Evolutionary conservation across 305 asterid genomes (phyloP).

Genomic region (Nicotiana rustica): DNA sequence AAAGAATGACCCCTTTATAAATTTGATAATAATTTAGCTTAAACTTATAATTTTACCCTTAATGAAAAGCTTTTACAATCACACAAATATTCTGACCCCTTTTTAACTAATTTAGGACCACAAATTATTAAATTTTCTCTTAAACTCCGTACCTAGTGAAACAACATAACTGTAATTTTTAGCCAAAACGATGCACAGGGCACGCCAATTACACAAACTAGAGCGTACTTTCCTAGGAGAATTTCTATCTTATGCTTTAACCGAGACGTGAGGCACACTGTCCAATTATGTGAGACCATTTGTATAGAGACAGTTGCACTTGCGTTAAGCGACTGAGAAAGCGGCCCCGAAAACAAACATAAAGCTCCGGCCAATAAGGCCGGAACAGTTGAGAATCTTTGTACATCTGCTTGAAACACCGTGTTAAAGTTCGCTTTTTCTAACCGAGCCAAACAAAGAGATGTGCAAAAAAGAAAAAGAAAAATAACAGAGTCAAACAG

Average conservation of each 20-base stretch:
- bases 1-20: too few relatives aligned
- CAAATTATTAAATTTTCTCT: too few relatives aligned
- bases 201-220: background rate
- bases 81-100: too few relatives aligned
- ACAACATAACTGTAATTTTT: background rate
- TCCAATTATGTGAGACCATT: background rate
- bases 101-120: too few relatives aligned
- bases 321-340: background rate
- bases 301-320: background rate
- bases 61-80: too few relatives aligned
- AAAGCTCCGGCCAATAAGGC: background rate
- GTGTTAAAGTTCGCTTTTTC: background rate
- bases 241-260: background rate
- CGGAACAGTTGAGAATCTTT: constrained; percentile 23
- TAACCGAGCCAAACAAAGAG: background rate
- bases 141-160: too few relatives aligned
- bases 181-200: constrained; percentile 8
- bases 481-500: background rate
- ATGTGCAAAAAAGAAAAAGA: background rate
- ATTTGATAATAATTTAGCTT: too few relatives aligned
- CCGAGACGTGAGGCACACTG: background rate
- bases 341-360: background rate
- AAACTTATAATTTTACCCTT: too few relatives aligned
- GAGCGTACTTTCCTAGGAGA: background rate
- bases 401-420: background rate